These are phyloP conservation scores for Macroventuria anomochaeta DNA, from an alignment of 2,329 filamentous ascomycete species.

Conservation along the genomic window DNA sequence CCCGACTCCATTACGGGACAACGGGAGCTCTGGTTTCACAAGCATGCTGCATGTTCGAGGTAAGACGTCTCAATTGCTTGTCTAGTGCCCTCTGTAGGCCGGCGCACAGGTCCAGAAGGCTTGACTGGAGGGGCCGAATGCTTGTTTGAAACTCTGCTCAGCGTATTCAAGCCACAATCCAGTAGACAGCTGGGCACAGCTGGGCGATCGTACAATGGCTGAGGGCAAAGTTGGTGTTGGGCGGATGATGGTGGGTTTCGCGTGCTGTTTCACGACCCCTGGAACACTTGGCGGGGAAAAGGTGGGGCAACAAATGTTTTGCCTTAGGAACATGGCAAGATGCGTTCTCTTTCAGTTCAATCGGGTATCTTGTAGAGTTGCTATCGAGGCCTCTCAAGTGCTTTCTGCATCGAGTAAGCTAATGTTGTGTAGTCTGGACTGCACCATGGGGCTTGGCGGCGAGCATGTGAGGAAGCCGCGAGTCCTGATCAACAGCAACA, in stretches of 20 bases:
- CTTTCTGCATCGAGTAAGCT: too few species aligned
- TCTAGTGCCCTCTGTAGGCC: background rate
- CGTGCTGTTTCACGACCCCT: constrained; percentile 11
- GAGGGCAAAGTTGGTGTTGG: background rate
- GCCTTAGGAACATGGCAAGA: constrained; percentile 8
- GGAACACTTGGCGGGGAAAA: constrained; percentile 9
- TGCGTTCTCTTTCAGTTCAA: too few species aligned
- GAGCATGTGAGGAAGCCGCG: too few species aligned
- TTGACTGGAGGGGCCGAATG: constrained; percentile 7
- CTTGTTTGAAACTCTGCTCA: constrained; percentile 16
- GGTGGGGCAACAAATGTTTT: constrained; percentile 11
- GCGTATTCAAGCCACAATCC: background rate
- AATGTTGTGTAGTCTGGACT: too few species aligned
- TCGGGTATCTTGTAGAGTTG: too few species aligned
- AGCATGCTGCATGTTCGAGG: constrained; percentile 22
- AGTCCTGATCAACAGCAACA: too few species aligned
- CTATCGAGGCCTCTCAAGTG: too few species aligned
- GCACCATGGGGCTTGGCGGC: too few species aligned
- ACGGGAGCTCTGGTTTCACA: constrained; percentile 38
- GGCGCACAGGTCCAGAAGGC: constrained; percentile 7
- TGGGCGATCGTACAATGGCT: constrained; percentile 10
- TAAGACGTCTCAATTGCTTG: constrained; percentile 14
- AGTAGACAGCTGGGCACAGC: constrained; percentile 12
- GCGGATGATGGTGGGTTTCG: constrained; percentile 12
- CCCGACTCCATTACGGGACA: constrained; percentile 1